Evolutionary conservation across 495 filamentous ascomycete genomes (phyloP), one percentile per base, ranked within the genome.

Genomic region (Umbilicaria muhlenbergii): DNA sequence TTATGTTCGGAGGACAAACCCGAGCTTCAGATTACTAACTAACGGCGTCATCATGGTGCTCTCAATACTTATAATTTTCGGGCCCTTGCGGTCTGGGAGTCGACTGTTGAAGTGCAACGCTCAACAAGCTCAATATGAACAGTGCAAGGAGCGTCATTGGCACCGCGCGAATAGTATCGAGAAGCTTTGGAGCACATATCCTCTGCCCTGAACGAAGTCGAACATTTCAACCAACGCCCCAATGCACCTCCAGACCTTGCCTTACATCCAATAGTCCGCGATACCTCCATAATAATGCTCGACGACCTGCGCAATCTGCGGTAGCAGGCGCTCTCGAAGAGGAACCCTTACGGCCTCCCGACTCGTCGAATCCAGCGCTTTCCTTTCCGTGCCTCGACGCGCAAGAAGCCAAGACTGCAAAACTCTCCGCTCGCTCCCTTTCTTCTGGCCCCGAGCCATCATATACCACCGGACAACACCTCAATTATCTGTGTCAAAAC

Each of bases 381-480:
- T 77, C 82, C 14, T 99, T 99, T 53, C 91, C 91, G 4, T 99
- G 91, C 56, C 80, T 99, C 11, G 91, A 99, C 57, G 84, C 81
- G 11, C 75, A 88, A 44, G 91, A 99, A 55, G 76, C 77, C 2
- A 78, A 80, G 52, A 83, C 86, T 13, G 84, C 85, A 7, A 78
- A 69, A n/a, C 75, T 94, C 35, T 75, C 77, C 47, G 74, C 77
- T 28, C 68, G 75, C 38, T 85, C 86, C 2, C 68, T 82, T 11
- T 70, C 70, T 32, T 74, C 75, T 15, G 91, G 91, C 2, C 91
- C 91, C 3, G 91, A 99, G 52, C 91, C 91, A 1, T 84, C 85
- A 6, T 99, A 99, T 60, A 93, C 86, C 0, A 82, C 81, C 46
- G 91, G 91, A 42, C 68, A 74, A 10, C 89, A 92, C 47, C 70